Evolutionary conservation across 257 asterid genomes (phyloP).

Genomic region (Solanum dulcamara): DNA sequence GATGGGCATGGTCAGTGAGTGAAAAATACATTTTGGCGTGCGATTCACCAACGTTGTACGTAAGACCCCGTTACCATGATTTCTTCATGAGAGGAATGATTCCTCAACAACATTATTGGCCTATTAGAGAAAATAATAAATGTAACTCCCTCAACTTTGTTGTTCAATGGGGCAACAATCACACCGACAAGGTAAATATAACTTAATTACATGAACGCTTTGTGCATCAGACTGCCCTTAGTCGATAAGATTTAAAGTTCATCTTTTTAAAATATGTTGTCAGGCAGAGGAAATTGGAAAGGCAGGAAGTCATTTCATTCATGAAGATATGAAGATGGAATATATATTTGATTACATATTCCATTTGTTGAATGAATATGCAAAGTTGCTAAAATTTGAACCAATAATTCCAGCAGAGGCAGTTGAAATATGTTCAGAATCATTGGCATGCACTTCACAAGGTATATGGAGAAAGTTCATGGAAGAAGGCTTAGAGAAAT

Average conservation of each 20-base stretch:
- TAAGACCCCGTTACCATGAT: slow-evolving; percentile 61
- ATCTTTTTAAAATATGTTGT: background rate
- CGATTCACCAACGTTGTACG: slow-evolving; percentile 58
- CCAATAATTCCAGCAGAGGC: slow-evolving; percentile 53
- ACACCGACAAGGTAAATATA: slow-evolving; percentile 59
- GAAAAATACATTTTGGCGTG: slow-evolving; percentile 84
- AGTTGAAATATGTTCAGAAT: slow-evolving; percentile 52
- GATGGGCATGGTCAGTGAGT: slow-evolving; percentile 86
- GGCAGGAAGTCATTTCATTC: slow-evolving; percentile 66
- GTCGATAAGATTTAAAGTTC: too few species aligned
- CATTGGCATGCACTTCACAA: slow-evolving; percentile 41
- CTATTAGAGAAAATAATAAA: slow-evolving; percentile 45
- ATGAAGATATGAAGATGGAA: slow-evolving; percentile 69
- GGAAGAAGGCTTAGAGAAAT: slow-evolving; percentile 63
- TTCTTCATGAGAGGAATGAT: slow-evolving; percentile 70
- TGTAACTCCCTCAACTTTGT: slow-evolving; percentile 75
- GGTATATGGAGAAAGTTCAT: slow-evolving; percentile 50
- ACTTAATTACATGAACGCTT: too few species aligned
- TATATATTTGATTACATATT: slow-evolving; percentile 64
- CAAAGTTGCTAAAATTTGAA: slow-evolving; percentile 52
- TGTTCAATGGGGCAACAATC: slow-evolving; percentile 82
- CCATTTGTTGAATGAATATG: slow-evolving; percentile 62
- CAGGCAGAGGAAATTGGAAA: slow-evolving; percentile 72
- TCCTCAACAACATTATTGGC: slow-evolving; percentile 84
- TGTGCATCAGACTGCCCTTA: background rate